phyloP scores from a whole-genome alignment of 305 asterid species.

The Coffea humblotiana region DNA sequence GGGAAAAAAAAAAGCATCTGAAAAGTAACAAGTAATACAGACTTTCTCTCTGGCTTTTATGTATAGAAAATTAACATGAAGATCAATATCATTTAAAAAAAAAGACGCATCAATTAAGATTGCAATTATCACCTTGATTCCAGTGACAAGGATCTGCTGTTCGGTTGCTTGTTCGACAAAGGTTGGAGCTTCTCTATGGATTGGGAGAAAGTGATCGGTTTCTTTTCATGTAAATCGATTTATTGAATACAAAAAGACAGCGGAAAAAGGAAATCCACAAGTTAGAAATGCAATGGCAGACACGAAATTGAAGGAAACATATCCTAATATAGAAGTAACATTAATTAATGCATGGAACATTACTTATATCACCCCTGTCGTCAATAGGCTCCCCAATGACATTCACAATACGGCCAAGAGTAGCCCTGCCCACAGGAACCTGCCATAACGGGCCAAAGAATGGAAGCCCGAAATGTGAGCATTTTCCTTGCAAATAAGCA shows the following conservation, averaged over 20 bases:
- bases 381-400: conserved; percentile 98
- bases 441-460: conserved; percentile 20
- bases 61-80: too few species aligned
- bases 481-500: too few species aligned
- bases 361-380: conserved; percentile 75
- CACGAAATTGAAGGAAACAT: neutral
- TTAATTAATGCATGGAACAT: conserved; percentile 19
- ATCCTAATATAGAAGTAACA: too few species aligned
- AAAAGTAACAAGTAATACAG: too few species aligned
- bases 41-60: too few species aligned
- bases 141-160: conserved; percentile 90
- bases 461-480: too few species aligned
- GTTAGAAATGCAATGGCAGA: conserved; percentile 1
- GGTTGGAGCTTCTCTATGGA: conserved; percentile 95
- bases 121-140: conserved; percentile 65
- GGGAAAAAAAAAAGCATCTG: too few species aligned
- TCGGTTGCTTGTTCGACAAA: conserved; percentile 96
- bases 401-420: conserved; percentile 94
- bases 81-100: too few species aligned
- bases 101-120: too few species aligned
- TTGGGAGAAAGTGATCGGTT: conserved; percentile 83
- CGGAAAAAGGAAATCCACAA: neutral
- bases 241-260: conserved; percentile 19
- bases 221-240: conserved; percentile 39
- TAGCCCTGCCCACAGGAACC: conserved; percentile 99